These are phyloP conservation scores for Cercospora nicotianae DNA, from an alignment of 2,329 filamentous ascomycete genomes.

Conservation along the genomic window DNA sequence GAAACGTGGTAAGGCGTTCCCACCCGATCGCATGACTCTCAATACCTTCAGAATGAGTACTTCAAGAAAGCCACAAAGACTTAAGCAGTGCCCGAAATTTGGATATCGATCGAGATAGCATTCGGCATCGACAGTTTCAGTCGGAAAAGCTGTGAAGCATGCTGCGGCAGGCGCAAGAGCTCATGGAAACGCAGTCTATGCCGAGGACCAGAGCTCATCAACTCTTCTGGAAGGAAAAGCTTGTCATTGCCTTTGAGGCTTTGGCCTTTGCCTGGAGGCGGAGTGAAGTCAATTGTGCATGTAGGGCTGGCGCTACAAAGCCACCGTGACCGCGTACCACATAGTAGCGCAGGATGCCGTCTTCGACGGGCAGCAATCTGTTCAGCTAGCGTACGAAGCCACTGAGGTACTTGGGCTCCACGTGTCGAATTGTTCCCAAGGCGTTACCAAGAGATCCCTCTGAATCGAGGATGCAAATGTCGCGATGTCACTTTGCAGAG, in stretches of 20 bases:
- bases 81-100: background rate
- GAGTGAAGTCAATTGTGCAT: slow-evolving; percentile 2
- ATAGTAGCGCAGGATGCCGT: slow-evolving; percentile 14
- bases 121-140: background rate
- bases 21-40: background rate
- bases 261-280: background rate
- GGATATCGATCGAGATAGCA: background rate
- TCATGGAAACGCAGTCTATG: background rate
- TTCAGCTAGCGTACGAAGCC: background rate
- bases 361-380: background rate
- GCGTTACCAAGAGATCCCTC: background rate
- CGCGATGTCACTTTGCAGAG: background rate
- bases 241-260: slow-evolving; percentile 12
- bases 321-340: slow-evolving; percentile 8
- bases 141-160: background rate
- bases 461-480: background rate
- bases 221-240: slow-evolving; percentile 20
- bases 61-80: background rate
- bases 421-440: background rate
- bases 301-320: slow-evolving; percentile 9
- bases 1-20: slow-evolving; percentile 6
- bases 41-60: background rate
- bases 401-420: background rate
- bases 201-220: background rate
- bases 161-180: background rate